Percentiles rank a stretch among this genome's conserved stretches.
Conservation (phyloP, 495 filamentous ascomycete species). For the Podospora conica region DNA sequence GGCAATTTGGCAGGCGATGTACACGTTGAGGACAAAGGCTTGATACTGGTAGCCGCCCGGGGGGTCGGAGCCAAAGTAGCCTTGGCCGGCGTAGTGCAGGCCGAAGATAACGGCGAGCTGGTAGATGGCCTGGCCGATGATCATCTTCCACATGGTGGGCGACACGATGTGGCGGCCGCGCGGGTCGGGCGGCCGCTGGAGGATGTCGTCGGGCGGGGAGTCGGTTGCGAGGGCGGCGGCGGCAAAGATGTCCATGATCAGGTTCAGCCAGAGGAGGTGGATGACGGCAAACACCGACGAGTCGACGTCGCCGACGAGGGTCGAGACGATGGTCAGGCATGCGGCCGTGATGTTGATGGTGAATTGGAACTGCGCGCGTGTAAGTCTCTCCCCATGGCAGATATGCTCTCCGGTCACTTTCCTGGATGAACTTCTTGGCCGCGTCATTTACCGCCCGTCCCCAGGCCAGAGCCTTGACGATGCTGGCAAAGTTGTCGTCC, state of each 20-base stretch:
- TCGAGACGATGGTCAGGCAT: slow-evolving; percentile 68
- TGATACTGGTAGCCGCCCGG: slow-evolving; percentile 31
- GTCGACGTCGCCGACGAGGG: slow-evolving; percentile 59
- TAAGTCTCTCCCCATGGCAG: neutral
- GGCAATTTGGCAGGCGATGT: slow-evolving; percentile 89
- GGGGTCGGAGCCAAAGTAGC: slow-evolving; percentile 35
- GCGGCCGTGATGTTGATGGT: slow-evolving; percentile 86
- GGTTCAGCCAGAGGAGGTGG: slow-evolving; percentile 81
- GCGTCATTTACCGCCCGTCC: slow-evolving; percentile 79
- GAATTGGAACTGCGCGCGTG: slow-evolving; percentile 64
- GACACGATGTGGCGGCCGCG: slow-evolving; percentile 68
- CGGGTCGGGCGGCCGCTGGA: slow-evolving; percentile 67
- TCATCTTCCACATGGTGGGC: slow-evolving; percentile 89
- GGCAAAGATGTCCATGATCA: slow-evolving; percentile 87
- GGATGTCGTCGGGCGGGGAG: slow-evolving; percentile 63
- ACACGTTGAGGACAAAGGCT: slow-evolving; percentile 80
- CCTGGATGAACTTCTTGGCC: slow-evolving; percentile 65
- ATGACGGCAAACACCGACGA: slow-evolving; percentile 71
- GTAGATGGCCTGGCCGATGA: slow-evolving; percentile 73
- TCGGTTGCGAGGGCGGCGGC: slow-evolving; percentile 78
- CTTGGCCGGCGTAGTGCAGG: slow-evolving; percentile 63
- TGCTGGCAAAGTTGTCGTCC: slow-evolving; percentile 77
- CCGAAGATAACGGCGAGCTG: slow-evolving; percentile 67
- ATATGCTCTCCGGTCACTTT: neutral
- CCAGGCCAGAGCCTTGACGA: slow-evolving; percentile 73